phyloP scores from a whole-genome alignment of 1,139 yeast species.

The Pichia sp. region DNA sequence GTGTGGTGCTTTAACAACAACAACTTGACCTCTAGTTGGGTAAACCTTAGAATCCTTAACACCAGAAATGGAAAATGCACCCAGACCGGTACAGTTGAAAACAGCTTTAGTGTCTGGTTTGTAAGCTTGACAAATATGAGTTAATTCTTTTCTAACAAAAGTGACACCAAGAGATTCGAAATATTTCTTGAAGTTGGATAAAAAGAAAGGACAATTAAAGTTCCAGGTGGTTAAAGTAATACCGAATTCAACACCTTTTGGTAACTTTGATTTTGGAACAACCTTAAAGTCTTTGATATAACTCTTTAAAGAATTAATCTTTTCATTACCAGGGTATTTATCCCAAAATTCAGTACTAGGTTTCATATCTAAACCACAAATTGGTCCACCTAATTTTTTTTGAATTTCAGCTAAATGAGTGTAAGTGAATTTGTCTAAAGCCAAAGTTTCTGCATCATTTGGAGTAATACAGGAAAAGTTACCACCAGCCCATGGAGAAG shows the following conservation, averaged over 20 bases:
- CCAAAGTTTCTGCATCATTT: constrained; percentile 44
- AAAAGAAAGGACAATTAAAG: constrained; percentile 60
- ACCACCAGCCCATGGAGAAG: constrained; percentile 82
- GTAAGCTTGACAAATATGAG: constrained; percentile 53
- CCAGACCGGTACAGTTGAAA: constrained; percentile 67
- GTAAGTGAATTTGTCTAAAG: constrained; percentile 53
- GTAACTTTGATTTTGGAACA: constrained; percentile 34
- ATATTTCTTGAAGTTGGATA: constrained; percentile 40
- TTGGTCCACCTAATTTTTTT: constrained; percentile 43
- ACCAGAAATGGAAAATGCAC: constrained; percentile 52
- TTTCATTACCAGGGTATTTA: constrained; percentile 36
- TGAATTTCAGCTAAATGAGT: constrained; percentile 40
- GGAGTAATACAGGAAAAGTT: constrained; percentile 64
- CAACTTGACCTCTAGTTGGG: constrained; percentile 68
- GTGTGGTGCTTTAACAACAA: constrained; percentile 54
- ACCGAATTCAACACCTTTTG: constrained; percentile 48
- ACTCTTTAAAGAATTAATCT: constrained; percentile 39
- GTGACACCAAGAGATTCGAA: constrained; percentile 43
- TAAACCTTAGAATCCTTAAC: constrained; percentile 49
- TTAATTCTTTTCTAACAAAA: constrained; percentile 39
- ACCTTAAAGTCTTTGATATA: constrained; percentile 42
- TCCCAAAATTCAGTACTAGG: constrained; percentile 56
- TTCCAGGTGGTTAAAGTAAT: constrained; percentile 54
- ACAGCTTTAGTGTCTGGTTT: constrained; percentile 37
- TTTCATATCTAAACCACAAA: constrained; percentile 49